Conservation (phyloP, 306 rosid genomes). For the Cucumis cinereus region DNA sequence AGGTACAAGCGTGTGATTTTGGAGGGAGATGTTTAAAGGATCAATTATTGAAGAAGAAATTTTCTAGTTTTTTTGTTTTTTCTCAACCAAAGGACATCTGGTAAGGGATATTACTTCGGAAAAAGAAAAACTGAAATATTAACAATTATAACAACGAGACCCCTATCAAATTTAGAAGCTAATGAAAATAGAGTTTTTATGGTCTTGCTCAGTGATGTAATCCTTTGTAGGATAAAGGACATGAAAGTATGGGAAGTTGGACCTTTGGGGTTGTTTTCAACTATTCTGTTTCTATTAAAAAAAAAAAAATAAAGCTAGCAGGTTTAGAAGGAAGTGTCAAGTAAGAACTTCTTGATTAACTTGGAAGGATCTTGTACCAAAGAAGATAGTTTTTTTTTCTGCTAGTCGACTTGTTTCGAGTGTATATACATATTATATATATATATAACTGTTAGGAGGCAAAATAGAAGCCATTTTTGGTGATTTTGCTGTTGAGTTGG, state of each 20-base stretch:
- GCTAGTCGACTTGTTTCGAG: not conserved
- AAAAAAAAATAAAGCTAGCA: not conserved
- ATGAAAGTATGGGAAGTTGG: not conserved
- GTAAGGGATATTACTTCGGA: not conserved
- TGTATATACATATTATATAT: too few relatives aligned
- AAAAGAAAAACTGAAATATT: not conserved
- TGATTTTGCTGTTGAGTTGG: not conserved
- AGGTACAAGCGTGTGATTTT: not conserved
- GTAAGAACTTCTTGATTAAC: not conserved
- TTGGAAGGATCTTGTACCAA: not conserved
- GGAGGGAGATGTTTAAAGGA: not conserved
- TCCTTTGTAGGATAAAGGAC: not conserved
- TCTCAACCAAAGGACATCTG: not conserved
- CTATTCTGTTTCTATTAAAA: too few relatives aligned
- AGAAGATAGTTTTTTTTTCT: not conserved
- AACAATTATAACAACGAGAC: not conserved
- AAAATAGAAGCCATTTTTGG: not conserved
- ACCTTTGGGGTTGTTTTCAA: not conserved
- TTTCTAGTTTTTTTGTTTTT: not conserved
- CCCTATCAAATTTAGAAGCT: not conserved
- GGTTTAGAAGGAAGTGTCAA: not conserved
- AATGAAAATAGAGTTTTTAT: not conserved
- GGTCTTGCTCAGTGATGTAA: not conserved
- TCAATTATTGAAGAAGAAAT: not conserved
- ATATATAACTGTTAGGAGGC: not conserved